These are phyloP conservation scores for Madurella fahalii DNA, from an alignment of 2,329 filamentous ascomycete species.

Conservation along the genomic window DNA sequence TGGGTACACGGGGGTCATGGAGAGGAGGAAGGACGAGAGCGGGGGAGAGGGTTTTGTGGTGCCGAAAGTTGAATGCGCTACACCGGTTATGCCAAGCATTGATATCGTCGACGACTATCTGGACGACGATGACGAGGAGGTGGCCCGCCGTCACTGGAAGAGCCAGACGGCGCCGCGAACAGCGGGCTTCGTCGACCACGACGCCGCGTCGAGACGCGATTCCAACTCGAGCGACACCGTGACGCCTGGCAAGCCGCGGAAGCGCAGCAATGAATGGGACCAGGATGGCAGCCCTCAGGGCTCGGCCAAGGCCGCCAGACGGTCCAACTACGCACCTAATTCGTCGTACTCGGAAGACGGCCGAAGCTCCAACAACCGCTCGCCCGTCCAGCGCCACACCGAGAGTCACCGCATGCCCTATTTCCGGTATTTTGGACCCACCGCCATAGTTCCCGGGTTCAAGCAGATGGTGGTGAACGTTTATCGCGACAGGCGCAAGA, in stretches of 20 bases:
- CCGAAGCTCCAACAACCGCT: constrained; percentile 38
- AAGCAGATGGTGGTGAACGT: constrained; percentile 78
- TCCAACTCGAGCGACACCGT: constrained; percentile 22
- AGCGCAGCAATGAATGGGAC: constrained; percentile 27
- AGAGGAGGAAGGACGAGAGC: constrained; percentile 39
- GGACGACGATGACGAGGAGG: constrained; percentile 34
- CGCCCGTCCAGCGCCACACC: constrained; percentile 46
- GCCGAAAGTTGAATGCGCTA: constrained; percentile 22
- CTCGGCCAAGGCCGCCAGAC: constrained; percentile 16
- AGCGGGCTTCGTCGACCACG: constrained; percentile 26
- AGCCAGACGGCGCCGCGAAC: constrained; percentile 24
- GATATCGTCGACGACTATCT: constrained; percentile 32
- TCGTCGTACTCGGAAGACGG: constrained; percentile 40
- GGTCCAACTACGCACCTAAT: constrained; percentile 28
- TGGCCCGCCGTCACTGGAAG: constrained; percentile 31
- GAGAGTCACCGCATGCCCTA: constrained; percentile 72
- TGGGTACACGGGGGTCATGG: constrained; percentile 57
- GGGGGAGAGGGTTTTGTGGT: constrained; percentile 9
- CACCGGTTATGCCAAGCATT: constrained; percentile 28
- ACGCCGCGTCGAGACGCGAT: constrained; percentile 18
- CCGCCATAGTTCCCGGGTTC: constrained; percentile 85
- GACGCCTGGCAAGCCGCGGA: constrained; percentile 12
- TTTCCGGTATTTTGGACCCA: constrained; percentile 86
- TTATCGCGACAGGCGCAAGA: constrained; percentile 58
- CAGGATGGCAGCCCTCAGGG: constrained; percentile 18